phyloP scores from a whole-genome alignment of 1,139 yeast genomes.

The Kodamaea arcana region DNA sequence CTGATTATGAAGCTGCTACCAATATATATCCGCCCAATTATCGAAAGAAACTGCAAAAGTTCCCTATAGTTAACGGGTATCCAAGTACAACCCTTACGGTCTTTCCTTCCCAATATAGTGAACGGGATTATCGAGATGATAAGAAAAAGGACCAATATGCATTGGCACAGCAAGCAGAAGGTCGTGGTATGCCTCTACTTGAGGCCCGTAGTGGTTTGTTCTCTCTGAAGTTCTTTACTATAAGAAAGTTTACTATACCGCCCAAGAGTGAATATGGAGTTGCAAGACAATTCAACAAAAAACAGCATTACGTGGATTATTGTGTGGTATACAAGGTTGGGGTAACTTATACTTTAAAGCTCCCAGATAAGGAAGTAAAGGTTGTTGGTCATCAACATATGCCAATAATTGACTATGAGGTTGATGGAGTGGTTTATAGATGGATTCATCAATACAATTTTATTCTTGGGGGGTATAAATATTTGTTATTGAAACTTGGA shows the following conservation, averaged over 20 bases:
- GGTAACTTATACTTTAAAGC: neutral
- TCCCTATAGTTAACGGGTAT: conserved; percentile 1
- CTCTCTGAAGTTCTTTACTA: neutral
- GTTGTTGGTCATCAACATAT: neutral
- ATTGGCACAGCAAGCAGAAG: conserved; percentile 1
- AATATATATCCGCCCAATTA: neutral
- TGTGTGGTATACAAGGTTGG: conserved; percentile 1
- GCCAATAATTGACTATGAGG: conserved; percentile 9
- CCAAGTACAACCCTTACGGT: neutral
- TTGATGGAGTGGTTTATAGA: conserved; percentile 5
- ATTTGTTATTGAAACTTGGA: conserved; percentile 6
- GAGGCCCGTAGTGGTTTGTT: neutral
- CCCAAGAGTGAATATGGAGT: neutral
- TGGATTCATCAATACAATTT: conserved; percentile 6
- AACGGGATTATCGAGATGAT: neutral
- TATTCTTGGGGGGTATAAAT: conserved; percentile 3
- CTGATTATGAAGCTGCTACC: neutral
- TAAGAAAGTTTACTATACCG: neutral
- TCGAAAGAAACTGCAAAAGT: conserved; percentile 1
- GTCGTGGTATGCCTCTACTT: neutral
- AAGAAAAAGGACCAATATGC: neutral
- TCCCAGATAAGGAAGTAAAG: neutral
- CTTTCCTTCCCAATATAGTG: neutral
- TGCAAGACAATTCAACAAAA: neutral
- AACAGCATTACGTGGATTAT: neutral